Evolutionary conservation across 768 basidiomycete genomes (phyloP), one percentile per base, ranked within the genome.

Genomic region (Chalciporus chontae): DNA sequence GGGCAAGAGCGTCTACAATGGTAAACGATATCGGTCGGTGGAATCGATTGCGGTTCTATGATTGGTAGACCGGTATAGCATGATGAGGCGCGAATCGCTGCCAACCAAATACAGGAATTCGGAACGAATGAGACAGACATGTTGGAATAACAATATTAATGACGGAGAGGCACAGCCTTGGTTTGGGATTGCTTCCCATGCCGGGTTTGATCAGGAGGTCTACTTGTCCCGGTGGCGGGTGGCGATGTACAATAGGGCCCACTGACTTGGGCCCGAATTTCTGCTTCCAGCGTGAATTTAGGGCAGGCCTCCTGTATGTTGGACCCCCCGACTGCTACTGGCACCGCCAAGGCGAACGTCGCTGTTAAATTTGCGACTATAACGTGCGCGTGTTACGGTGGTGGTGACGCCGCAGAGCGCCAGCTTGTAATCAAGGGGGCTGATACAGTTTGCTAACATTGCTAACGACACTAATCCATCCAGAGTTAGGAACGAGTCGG

Each of bases 1-100:
- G 55, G 92, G 92, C 46, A 86, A 93, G 75, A 84, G 84, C 64
- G 83, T 89, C 11, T 96, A 94, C 79, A 79, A 88, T 74, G 85
- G 85, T 54, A 71, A 84, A 31, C 79, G 82, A 63, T 90, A 90
- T 71, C 81, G 71, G 56, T 64, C 78, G 10, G 73, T 77, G 42
- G 75, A 77, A 41, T 76, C 72, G 47, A 77, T 85, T 57, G 80
- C 84, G 52, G 75, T 85, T 36, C 70, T 85, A 58, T 85, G 76
- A 69, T 57, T 56, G 53, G 57, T 47, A 41, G 27, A n/a, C 14
- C 23, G 26, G 34, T 51, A 21, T 41, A 45, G 27, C 47, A 38
- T 24, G 37, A 44, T 34, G 29, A 17, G 23, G 53, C 39, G 39
- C 31, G 54, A 56, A 34, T 51, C 45, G 45, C 45, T 47, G 31